Percentiles rank a stretch among this genome's conserved stretches.
These are phyloP conservation scores for Polytolypa hystricis DNA, from an alignment of 2,329 filamentous ascomycete genomes.

Conservation along the genomic window DNA sequence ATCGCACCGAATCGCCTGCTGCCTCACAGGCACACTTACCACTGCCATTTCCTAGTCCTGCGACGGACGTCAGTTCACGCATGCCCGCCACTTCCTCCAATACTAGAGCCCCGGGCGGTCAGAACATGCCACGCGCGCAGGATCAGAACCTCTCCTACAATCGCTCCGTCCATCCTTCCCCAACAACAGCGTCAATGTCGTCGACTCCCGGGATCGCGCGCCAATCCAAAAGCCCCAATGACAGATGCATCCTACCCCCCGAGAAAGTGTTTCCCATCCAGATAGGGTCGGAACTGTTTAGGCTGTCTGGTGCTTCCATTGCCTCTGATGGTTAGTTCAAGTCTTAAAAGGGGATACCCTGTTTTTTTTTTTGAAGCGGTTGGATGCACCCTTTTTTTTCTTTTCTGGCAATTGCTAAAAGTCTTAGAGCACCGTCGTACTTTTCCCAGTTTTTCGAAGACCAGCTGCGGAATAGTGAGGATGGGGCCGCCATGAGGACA, in stretches of 20 bases:
- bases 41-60: no score
- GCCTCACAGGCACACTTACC: no score
- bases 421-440: conserved; percentile 73
- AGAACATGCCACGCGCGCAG: no score
- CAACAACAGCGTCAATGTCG: background rate
- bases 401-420: conserved; percentile 29
- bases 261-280: conserved; percentile 60
- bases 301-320: conserved; percentile 57
- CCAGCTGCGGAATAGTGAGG: conserved; percentile 57
- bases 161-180: no score
- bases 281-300: conserved; percentile 58
- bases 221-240: background rate
- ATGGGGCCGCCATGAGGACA: conserved; percentile 55
- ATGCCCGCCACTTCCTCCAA: no score
- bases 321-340: conserved; percentile 55
- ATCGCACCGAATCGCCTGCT: no score
- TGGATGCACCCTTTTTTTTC: background rate
- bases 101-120: no score
- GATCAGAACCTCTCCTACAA: no score
- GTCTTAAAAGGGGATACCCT: conserved; percentile 1
- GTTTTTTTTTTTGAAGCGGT: no score
- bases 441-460: conserved; percentile 90
- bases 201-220: background rate
- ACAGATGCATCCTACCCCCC: conserved; percentile 32
- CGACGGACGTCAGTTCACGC: no score